These are phyloP conservation scores for Leccinum aurantiacum DNA, from an alignment of 768 basidiomycete genomes.

Conservation along the genomic window DNA sequence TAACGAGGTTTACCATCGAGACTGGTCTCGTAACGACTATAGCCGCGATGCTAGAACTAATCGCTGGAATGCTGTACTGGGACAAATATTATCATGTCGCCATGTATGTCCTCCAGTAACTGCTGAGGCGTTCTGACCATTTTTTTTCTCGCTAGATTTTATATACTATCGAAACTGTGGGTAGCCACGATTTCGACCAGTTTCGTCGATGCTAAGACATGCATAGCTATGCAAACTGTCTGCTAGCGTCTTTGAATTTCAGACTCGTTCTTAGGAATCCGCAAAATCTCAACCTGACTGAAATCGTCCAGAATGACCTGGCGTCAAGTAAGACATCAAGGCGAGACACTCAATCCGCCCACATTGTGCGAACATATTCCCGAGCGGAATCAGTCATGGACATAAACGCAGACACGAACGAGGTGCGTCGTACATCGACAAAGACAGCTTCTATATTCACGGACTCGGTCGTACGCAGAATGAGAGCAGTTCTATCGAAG, in stretches of 20 bases:
- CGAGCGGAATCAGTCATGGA: not conserved
- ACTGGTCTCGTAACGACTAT: too few species aligned
- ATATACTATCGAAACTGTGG: too few species aligned
- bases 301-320: not conserved
- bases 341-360: not conserved
- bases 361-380: not conserved
- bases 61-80: too few species aligned
- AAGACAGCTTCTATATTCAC: too few species aligned
- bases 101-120: slow-evolving; percentile 1
- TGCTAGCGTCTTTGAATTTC: slow-evolving; percentile 14
- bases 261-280: not conserved
- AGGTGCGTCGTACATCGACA: not conserved
- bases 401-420: not conserved
- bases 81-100: not conserved
- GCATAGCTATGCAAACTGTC: not conserved
- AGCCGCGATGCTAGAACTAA: too few species aligned
- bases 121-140: too few species aligned
- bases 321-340: too few species aligned
- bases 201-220: not conserved
- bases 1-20: too few species aligned
- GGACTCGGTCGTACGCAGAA: not conserved
- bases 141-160: not conserved
- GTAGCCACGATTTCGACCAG: too few species aligned
- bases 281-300: not conserved
- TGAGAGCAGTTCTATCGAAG: not conserved